These are phyloP conservation scores for Dendrobium huoshanense DNA, from an alignment of 106 monocot species.

Conservation along the genomic window DNA sequence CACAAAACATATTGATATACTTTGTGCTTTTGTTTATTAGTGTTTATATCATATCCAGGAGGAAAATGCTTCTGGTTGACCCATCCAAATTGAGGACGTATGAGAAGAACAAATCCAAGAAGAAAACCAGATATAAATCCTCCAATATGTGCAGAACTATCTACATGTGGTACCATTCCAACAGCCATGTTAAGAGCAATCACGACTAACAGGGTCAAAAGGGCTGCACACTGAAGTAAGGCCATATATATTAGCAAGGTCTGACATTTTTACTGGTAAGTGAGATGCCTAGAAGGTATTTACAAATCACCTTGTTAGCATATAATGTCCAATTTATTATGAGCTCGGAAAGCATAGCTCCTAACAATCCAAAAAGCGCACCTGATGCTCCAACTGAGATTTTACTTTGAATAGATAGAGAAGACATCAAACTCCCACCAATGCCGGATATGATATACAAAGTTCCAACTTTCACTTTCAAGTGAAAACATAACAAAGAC, in stretches of 20 bases:
- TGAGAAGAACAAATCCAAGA: slow-evolving; percentile 59
- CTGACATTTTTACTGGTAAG: background rate
- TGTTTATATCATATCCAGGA: slow-evolving; percentile 16
- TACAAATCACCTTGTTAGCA: slow-evolving; percentile 60
- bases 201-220: slow-evolving; percentile 58
- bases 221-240: slow-evolving; percentile 54
- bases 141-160: slow-evolving; percentile 68
- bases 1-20: slow-evolving; percentile 44
- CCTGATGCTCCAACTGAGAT: slow-evolving; percentile 95
- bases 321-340: slow-evolving; percentile 93
- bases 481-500: background rate
- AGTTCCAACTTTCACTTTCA: slow-evolving; percentile 68
- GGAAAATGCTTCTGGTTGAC: slow-evolving; percentile 17
- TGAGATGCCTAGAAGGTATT: background rate
- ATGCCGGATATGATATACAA: slow-evolving; percentile 73
- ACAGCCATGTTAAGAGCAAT: slow-evolving; percentile 73
- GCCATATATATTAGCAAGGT: slow-evolving; percentile 11
- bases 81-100: slow-evolving; percentile 63
- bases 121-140: slow-evolving; percentile 62
- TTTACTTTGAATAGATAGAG: slow-evolving; percentile 49
- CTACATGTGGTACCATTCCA: slow-evolving; percentile 79
- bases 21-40: slow-evolving; percentile 34
- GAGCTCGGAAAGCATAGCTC: slow-evolving; percentile 93
- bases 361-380: slow-evolving; percentile 84
- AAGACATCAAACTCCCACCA: slow-evolving; percentile 80